phyloP scores from a whole-genome alignment of 163 green algal genomes.

The Smithsoniella earleae region DNA sequence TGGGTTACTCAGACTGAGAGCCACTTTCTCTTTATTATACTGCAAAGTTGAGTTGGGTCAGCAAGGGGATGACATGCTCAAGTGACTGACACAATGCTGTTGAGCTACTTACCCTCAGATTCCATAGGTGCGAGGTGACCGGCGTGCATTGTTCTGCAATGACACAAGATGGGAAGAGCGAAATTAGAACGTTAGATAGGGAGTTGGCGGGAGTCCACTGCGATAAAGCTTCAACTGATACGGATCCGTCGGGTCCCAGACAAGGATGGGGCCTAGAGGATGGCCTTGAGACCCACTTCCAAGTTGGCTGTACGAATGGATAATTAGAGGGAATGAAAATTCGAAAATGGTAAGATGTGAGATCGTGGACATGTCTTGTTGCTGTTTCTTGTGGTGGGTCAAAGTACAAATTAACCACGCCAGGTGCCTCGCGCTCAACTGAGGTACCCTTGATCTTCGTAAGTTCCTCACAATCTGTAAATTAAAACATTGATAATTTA shows the following conservation, averaged over 20 bases:
- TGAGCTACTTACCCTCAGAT: background rate
- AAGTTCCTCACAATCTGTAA: too few relatives aligned
- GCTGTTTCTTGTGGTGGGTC: too few relatives aligned
- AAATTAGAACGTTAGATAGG: slow-evolving; percentile 26
- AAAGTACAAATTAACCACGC: too few relatives aligned
- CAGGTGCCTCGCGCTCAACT: too few relatives aligned
- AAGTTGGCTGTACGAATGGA: slow-evolving; percentile 2
- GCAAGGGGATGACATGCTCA: background rate
- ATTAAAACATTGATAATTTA: too few relatives aligned
- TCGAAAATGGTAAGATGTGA: background rate
- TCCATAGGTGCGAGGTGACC: slow-evolving; percentile 23
- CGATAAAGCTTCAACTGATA: background rate
- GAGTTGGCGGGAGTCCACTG: slow-evolving; percentile 28
- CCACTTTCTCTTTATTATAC: background rate
- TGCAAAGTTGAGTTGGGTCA: background rate
- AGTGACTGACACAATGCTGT: too few relatives aligned
- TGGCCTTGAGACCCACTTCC: slow-evolving; percentile 10
- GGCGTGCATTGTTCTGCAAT: slow-evolving; percentile 4
- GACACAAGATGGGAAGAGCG: background rate
- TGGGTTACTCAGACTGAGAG: background rate
- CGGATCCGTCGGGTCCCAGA: background rate
- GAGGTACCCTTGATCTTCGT: too few relatives aligned
- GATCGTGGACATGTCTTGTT: background rate
- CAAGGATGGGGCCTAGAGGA: background rate
- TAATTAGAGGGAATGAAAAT: background rate